A percentile compares a stretch with the other conserved stretches of the same genome.
These are phyloP conservation scores for Eragrostis nindensis DNA, from an alignment of 176 grass and related monocot genomes.

Conservation along the genomic window DNA sequence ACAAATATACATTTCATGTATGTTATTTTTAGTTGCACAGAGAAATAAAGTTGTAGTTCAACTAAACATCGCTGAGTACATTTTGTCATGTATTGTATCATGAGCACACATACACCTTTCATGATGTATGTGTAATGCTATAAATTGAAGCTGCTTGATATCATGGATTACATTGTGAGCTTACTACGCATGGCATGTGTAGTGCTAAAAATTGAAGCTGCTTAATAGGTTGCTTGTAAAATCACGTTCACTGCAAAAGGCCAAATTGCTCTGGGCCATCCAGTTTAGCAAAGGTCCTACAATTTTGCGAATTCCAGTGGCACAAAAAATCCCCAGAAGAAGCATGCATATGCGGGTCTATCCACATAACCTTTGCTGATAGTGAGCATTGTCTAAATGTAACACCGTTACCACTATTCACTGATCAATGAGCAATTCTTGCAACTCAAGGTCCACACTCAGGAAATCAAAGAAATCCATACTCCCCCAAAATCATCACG, in stretches of 20 bases:
- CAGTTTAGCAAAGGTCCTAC: neutral
- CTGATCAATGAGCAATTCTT: neutral
- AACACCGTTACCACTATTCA: neutral
- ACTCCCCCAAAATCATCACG: too few relatives aligned
- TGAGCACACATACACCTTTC: too few relatives aligned
- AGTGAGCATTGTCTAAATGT: neutral
- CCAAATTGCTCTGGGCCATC: too few relatives aligned
- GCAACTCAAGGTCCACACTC: neutral
- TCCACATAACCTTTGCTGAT: neutral
- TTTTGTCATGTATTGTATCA: too few relatives aligned
- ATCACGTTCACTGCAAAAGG: neutral
- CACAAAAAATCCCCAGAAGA: neutral
- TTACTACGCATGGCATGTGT: too few relatives aligned
- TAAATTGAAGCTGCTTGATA: neutral
- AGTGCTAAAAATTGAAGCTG: neutral
- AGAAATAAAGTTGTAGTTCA: constrained; percentile 51
- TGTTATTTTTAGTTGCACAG: constrained; percentile 41
- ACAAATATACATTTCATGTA: neutral
- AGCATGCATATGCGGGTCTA: neutral
- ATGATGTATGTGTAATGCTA: neutral
- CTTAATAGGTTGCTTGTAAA: neutral
- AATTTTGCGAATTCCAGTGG: neutral
- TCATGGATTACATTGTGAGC: neutral
- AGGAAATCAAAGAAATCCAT: too few relatives aligned
- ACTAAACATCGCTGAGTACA: neutral